Base-by-base conservation (phyloP, 2,329 filamentous ascomycete genomes). In the Furcasterigmium sp. region DNA sequence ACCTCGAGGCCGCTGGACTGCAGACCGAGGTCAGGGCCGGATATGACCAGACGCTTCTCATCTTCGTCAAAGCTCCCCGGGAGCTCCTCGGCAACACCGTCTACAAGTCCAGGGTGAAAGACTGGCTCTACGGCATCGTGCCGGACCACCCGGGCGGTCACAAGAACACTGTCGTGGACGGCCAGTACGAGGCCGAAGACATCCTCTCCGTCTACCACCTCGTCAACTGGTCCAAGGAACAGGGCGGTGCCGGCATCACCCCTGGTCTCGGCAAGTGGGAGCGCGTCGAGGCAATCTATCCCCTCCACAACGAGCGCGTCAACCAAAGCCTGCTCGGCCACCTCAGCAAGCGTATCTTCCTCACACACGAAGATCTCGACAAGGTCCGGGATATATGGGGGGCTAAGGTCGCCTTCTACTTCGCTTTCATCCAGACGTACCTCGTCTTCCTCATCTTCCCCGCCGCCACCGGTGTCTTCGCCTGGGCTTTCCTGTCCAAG, bases 371-470 rank as follows among this genome's bases (percentile, higher is more conserved):
- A 28, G 67, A 78, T 47, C 62, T 84, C 4, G 81, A 85, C 53
- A 61, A 68, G 9, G 80, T 85, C 37, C 71, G 81, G 9, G 68
- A 84, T 47, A 60, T 82, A 4, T 78, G 82, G 53, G 83, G 82
- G 8, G 69, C 82, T 47, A 82, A 83, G 62, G 78, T 88, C 42
- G 86, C 84, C 3, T 90, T 86, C 56, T 91, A 91, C 62, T 91
- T 88, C 57, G 85, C 85, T n/a, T 91, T 90, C 53, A 84, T 86
- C 19, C 85, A 90, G 54, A 80, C 77, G 13, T 91, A 91, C 57
- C 83, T 86, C 46, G 67, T 76, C 28, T 88, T 89, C 54, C 69
- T 91, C 15, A 63, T 80, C 4, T 84, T 87, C 42, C 85, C 85
- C 0, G 84, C 86, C 8, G 69, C 70, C 3, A 81, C 85, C 21